Evolutionary conservation across 2,329 filamentous ascomycete species (phyloP).

Genomic region (Aspergillus sp.): DNA sequence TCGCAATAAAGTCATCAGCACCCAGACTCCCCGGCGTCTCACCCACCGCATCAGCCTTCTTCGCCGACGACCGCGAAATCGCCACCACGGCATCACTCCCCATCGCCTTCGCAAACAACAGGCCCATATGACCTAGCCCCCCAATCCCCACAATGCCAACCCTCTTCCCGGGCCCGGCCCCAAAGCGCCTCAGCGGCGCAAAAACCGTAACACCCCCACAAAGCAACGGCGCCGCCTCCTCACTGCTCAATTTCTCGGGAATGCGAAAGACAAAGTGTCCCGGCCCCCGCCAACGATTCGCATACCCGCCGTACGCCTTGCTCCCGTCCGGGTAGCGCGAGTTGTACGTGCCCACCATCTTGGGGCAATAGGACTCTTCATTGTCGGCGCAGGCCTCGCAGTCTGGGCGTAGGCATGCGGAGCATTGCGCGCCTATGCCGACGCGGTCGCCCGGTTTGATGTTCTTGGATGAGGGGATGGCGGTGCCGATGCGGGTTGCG

Average conservation of each 20-base stretch:
- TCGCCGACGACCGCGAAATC: conserved; percentile 53
- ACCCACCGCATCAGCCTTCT: conserved; percentile 50
- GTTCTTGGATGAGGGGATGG: conserved; percentile 29
- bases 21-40: conserved; percentile 44
- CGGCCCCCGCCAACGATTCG: conserved; percentile 54
- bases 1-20: conserved; percentile 57
- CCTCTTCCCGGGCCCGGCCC: conserved; percentile 66
- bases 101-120: conserved; percentile 70
- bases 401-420: conserved; percentile 50
- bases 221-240: conserved; percentile 66
- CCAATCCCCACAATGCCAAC: conserved; percentile 73
- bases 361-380: conserved; percentile 42
- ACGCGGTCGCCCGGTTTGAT: conserved; percentile 65
- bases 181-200: conserved; percentile 65
- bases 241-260: conserved; percentile 50
- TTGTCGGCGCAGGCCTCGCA: conserved; percentile 43
- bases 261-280: conserved; percentile 62
- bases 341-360: conserved; percentile 40
- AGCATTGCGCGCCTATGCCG: conserved; percentile 61
- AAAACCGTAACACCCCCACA: conserved; percentile 77
- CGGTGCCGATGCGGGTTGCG: conserved; percentile 54
- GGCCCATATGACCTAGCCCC: conserved; percentile 70
- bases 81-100: conserved; percentile 63
- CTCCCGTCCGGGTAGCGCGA: conserved; percentile 34
- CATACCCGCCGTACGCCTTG: conserved; percentile 56